Percentiles rank a stretch among this genome's conserved stretches.
These are phyloP conservation scores for Microbotryum saponariae DNA, from an alignment of 1,284 basidiomycete species.

Conservation along the genomic window DNA sequence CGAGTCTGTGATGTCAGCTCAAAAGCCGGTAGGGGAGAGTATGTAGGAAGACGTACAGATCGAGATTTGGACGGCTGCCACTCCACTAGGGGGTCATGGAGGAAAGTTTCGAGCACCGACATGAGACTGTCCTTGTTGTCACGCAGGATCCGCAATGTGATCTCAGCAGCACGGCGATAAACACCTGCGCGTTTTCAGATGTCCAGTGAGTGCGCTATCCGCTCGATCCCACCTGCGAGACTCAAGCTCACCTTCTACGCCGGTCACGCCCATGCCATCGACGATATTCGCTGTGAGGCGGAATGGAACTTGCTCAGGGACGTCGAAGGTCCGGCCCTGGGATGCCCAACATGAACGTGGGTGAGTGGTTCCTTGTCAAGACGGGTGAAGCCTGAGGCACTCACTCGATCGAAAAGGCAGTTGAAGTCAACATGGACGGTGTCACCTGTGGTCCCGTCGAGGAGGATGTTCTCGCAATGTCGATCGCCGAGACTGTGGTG, in stretches of 20 bases:
- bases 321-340: constrained; percentile 78
- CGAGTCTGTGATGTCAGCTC: no score
- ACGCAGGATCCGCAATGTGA: constrained; percentile 78
- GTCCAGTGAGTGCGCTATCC: neutral
- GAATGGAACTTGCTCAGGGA: constrained; percentile 90
- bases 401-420: constrained; percentile 83
- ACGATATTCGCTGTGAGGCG: constrained; percentile 89
- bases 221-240: neutral
- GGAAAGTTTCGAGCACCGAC: constrained; percentile 93
- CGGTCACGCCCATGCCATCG: constrained; percentile 87
- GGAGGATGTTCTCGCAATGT: constrained; percentile 93
- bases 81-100: constrained; percentile 95
- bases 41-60: neutral
- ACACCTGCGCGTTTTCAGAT: constrained; percentile 51
- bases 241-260: constrained; percentile 65
- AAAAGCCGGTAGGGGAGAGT: neutral
- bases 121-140: constrained; percentile 90
- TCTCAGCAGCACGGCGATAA: constrained; percentile 86
- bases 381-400: constrained; percentile 40
- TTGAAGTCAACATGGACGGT: constrained; percentile 97
- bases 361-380: neutral
- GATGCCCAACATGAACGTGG: neutral
- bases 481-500: constrained; percentile 81
- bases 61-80: constrained; percentile 64
- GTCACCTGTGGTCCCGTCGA: constrained; percentile 82